Percentiles rank a stretch among this genome's conserved stretches.
phyloP scores from a whole-genome alignment of 306 rosid genomes.

The Prunus kanzakura region DNA sequence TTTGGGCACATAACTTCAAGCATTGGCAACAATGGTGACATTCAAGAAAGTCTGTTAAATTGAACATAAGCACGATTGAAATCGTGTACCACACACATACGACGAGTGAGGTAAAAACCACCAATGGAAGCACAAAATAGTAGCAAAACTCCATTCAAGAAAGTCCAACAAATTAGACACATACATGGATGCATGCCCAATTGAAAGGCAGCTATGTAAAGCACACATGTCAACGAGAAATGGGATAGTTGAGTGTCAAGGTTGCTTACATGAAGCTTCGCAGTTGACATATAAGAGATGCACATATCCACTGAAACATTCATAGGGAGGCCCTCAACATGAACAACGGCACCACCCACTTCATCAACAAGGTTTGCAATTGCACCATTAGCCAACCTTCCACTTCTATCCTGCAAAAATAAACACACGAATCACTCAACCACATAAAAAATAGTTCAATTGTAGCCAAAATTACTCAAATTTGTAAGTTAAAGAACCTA shows the following conservation, averaged over 20 bases:
- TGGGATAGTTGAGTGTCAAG: neutral
- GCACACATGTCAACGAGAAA: slow-evolving; percentile 1
- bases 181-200: neutral
- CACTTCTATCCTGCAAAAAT: slow-evolving; percentile 55
- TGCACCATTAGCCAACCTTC: slow-evolving; percentile 68
- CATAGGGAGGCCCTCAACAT: slow-evolving; percentile 66
- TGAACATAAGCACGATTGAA: neutral
- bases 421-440: neutral
- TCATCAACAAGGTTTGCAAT: slow-evolving; percentile 81
- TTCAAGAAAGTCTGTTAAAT: neutral
- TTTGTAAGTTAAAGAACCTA: neutral
- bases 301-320: slow-evolving; percentile 93
- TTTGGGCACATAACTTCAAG: neutral
- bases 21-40: neutral
- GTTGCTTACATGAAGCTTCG: slow-evolving; percentile 52
- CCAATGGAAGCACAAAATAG: neutral
- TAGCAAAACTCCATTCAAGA: neutral
- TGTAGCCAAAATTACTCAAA: neutral
- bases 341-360: slow-evolving; percentile 55
- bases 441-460: neutral
- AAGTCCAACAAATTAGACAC: neutral
- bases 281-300: slow-evolving; percentile 58
- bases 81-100: neutral
- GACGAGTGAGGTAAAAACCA: neutral
- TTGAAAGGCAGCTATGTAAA: neutral